Evolutionary conservation across 257 asterid species (phyloP).

Genomic region (Solanum chilense): DNA sequence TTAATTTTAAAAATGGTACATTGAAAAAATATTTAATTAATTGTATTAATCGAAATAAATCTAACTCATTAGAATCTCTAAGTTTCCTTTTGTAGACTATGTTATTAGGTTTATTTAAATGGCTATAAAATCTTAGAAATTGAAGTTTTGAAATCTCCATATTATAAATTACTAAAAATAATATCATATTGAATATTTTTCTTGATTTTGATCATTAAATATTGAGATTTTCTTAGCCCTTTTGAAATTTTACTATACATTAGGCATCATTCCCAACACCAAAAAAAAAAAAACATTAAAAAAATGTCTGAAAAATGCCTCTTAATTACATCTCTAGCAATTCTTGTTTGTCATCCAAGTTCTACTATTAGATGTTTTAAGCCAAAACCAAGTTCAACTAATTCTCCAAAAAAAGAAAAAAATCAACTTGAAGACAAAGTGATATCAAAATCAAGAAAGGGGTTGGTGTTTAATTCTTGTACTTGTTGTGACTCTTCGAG

Average conservation of each 20-base stretch:
- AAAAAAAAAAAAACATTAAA: neutral
- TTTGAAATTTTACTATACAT: neutral
- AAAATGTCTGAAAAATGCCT: constrained; percentile 6
- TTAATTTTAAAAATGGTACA: neutral
- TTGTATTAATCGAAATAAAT: neutral
- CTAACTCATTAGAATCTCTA: neutral
- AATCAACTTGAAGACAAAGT: neutral
- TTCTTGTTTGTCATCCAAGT: constrained; percentile 2
- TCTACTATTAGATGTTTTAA: constrained; percentile 9
- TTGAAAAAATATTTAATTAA: neutral
- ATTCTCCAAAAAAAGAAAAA: neutral
- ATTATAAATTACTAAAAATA: neutral
- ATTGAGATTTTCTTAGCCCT: neutral
- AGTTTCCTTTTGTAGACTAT: neutral
- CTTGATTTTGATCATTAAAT: neutral
- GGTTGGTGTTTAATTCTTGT: neutral
- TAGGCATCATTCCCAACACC: neutral
- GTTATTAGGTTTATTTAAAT: neutral
- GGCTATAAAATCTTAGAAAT: neutral
- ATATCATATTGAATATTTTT: neutral
- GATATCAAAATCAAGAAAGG: neutral
- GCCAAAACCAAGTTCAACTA: neutral
- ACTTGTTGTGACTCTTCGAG: neutral
- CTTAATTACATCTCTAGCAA: constrained; percentile 2
- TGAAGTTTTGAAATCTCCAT: neutral